Conservation (phyloP, 2,329 filamentous ascomycete genomes). For the Clonostachys chloroleuca region DNA sequence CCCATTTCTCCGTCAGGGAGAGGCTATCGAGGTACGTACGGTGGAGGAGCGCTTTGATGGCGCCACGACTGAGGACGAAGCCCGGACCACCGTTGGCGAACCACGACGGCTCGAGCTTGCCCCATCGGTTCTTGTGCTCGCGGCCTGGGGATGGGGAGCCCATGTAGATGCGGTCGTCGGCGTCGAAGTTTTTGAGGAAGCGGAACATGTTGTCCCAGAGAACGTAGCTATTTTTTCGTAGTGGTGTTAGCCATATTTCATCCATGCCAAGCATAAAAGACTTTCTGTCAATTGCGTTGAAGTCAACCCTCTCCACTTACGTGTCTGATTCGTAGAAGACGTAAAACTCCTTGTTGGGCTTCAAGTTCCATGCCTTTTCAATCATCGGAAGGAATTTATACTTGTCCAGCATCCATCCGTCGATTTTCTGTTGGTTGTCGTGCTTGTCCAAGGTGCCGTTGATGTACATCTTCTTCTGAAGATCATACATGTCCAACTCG, state of each 20-base stretch:
- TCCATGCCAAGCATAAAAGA: too few relatives aligned
- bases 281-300: too few relatives aligned
- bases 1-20: slow-evolving; percentile 30
- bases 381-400: slow-evolving; percentile 55
- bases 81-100: slow-evolving; percentile 46
- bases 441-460: slow-evolving; percentile 21
- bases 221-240: slow-evolving; percentile 10
- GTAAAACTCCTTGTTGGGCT: slow-evolving; percentile 46
- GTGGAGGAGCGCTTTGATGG: slow-evolving; percentile 32
- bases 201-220: slow-evolving; percentile 36
- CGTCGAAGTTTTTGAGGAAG: slow-evolving; percentile 42
- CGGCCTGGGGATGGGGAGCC: slow-evolving; percentile 40
- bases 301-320: slow-evolving; percentile 9
- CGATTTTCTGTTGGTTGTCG: slow-evolving; percentile 20
- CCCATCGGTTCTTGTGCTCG: slow-evolving; percentile 16
- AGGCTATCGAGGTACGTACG: slow-evolving; percentile 31
- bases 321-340: slow-evolving; percentile 54
- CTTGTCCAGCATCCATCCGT: slow-evolving; percentile 49
- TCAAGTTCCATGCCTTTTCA: slow-evolving; percentile 39
- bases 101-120: slow-evolving; percentile 20
- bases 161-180: slow-evolving; percentile 36
- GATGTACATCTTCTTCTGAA: slow-evolving; percentile 25
- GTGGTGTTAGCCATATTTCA: too few relatives aligned
- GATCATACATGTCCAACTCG: slow-evolving; percentile 31
- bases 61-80: slow-evolving; percentile 37